A percentile compares a stretch with the other conserved stretches of the same genome.
Conservation (phyloP, 2,329 filamentous ascomycete species). For the Xylaria sp. region DNA sequence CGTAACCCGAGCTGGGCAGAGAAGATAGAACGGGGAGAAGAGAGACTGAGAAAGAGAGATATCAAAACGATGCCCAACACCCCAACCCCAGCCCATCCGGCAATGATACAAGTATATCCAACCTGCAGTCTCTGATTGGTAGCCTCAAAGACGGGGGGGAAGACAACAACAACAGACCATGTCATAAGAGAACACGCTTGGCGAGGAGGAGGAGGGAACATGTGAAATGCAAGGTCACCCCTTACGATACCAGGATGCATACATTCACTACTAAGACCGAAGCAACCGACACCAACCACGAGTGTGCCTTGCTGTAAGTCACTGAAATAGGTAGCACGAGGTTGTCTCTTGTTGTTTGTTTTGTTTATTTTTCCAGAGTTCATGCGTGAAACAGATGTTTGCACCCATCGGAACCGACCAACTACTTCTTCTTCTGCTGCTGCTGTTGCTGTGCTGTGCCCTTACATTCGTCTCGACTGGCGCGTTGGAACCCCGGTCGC, state of each 20-base stretch:
- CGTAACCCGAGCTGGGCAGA: not conserved
- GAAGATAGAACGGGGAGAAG: not conserved
- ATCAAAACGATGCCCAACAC: not conserved
- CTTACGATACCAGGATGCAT: not conserved
- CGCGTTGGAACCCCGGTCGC: not conserved
- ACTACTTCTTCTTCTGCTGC: not conserved
- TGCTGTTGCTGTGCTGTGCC: not conserved
- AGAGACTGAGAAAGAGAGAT: not conserved
- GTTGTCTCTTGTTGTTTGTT: not conserved
- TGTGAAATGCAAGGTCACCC: not conserved
- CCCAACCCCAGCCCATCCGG: not conserved
- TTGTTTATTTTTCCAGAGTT: not conserved
- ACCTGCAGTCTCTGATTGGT: not conserved
- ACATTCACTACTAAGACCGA: too few species aligned
- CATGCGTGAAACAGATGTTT: constrained; percentile 1
- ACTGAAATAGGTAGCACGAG: not conserved
- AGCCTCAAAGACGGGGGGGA: not conserved
- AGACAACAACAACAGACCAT: not conserved
- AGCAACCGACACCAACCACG: not conserved
- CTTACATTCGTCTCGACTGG: not conserved
- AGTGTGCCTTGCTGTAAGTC: not conserved
- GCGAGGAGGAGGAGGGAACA: not conserved
- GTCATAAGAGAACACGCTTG: not conserved
- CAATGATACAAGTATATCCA: not conserved
- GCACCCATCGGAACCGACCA: not conserved